A percentile compares a stretch with the other conserved stretches of the same genome.
phyloP scores from a whole-genome alignment of 176 grass and related monocot species.

The Carex littledalei region DNA sequence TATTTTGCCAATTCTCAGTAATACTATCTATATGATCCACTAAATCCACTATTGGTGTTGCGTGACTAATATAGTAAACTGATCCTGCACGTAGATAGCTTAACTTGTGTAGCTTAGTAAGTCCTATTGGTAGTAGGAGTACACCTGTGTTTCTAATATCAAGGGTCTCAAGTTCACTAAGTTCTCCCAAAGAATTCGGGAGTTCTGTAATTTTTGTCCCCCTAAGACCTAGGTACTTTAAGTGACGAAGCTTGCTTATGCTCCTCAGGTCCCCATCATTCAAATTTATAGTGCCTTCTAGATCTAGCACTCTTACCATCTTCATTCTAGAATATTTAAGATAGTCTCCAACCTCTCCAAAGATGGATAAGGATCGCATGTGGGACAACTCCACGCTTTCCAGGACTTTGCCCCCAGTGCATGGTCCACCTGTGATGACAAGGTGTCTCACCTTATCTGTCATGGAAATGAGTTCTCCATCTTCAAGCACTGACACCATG shows the following conservation, averaged over 20 bases:
- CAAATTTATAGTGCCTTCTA: neutral
- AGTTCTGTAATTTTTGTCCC: neutral
- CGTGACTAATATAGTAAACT: too few relatives aligned
- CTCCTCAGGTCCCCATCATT: neutral
- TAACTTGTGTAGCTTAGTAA: conserved; percentile 6
- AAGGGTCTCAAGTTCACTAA: conserved; percentile 23
- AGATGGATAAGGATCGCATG: conserved; percentile 22
- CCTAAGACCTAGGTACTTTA: conserved; percentile 29
- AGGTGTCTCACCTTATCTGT: neutral
- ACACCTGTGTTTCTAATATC: conserved; percentile 25
- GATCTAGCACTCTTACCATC: conserved; percentile 29
- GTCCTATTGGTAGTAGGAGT: neutral
- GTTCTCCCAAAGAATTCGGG: conserved; percentile 3
- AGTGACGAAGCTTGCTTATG: neutral
- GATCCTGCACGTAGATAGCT: neutral
- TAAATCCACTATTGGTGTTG: too few relatives aligned
- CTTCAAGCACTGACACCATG: neutral
- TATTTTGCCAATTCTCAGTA: too few relatives aligned
- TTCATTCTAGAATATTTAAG: neutral
- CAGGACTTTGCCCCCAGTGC: neutral
- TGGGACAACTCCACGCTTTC: neutral
- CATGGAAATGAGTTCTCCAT: neutral
- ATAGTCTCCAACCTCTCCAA: neutral
- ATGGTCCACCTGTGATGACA: neutral
- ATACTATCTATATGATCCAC: too few relatives aligned